These are phyloP conservation scores for Citeromyces hawaiiensis DNA, from an alignment of 1,139 yeast species.

Conservation along the genomic window DNA sequence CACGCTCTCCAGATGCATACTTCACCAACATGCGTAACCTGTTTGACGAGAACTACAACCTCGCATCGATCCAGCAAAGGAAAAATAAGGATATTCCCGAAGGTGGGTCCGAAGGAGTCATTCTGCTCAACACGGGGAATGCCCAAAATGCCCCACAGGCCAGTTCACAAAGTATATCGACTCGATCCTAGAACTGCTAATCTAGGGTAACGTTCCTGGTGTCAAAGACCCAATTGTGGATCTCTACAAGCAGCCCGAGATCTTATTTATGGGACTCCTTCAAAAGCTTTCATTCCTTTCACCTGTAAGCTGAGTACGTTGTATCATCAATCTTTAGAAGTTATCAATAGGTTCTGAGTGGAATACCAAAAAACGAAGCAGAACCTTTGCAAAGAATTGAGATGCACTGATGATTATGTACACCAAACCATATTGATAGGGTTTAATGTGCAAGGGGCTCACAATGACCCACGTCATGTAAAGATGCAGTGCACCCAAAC, in stretches of 20 bases:
- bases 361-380: too few relatives aligned
- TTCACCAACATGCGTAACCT: conserved; percentile 75
- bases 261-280: conserved; percentile 93
- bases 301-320: too few relatives aligned
- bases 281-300: too few relatives aligned
- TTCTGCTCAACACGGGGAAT: conserved; percentile 65
- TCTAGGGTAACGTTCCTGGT: conserved; percentile 60
- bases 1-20: conserved; percentile 78
- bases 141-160: conserved; percentile 77
- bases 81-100: conserved; percentile 98
- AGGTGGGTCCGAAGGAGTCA: conserved; percentile 98
- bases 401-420: too few relatives aligned
- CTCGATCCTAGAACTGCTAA: conserved; percentile 73
- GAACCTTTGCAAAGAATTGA: too few relatives aligned
- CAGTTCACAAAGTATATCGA: conserved; percentile 92
- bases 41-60: conserved; percentile 92
- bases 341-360: too few relatives aligned
- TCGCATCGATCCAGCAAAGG: conserved; percentile 93
- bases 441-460: too few relatives aligned
- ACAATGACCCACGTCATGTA: too few relatives aligned
- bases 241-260: conserved; percentile 72
- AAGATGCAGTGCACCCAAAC: too few relatives aligned
- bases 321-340: too few relatives aligned
- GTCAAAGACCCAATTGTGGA: conserved; percentile 82
- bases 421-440: too few relatives aligned